Percentiles rank a stretch among this genome's conserved stretches.
These are phyloP conservation scores for Tetrapisispora nanseiensis DNA, from an alignment of 805 yeast genomes.

Conservation along the genomic window DNA sequence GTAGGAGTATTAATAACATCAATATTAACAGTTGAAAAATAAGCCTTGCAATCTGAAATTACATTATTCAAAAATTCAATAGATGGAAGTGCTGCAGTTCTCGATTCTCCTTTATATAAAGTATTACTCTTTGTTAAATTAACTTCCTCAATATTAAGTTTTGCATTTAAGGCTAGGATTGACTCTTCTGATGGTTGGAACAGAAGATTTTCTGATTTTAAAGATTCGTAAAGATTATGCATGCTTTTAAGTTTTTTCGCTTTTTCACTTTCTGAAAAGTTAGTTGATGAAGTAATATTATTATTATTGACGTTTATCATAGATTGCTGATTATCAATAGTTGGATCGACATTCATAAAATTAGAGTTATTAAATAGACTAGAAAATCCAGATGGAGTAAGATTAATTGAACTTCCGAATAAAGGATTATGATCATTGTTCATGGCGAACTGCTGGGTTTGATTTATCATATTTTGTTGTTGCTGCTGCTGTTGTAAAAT, in stretches of 20 bases:
- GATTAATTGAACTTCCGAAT: constrained; percentile 8
- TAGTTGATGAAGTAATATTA: constrained; percentile 7
- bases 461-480: constrained; percentile 11
- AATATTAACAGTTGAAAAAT: constrained; percentile 22
- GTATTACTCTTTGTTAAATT: constrained; percentile 2
- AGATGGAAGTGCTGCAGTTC: constrained; percentile 13
- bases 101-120: too few relatives aligned
- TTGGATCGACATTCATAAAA: constrained; percentile 4
- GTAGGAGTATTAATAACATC: constrained; percentile 23
- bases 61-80: constrained; percentile 17
- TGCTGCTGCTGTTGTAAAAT: constrained; percentile 19
- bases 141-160: constrained; percentile 10
- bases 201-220: constrained; percentile 18
- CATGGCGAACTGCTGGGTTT: constrained; percentile 4
- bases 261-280: constrained; percentile 13
- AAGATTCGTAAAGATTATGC: constrained; percentile 14
- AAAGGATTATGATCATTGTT: constrained; percentile 7
- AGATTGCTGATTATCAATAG: constrained; percentile 8
- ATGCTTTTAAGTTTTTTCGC: constrained; percentile 12
- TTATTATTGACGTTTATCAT: constrained; percentile 12
- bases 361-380: constrained; percentile 15
- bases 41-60: constrained; percentile 24
- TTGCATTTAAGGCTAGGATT: constrained; percentile 19
- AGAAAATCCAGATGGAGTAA: constrained; percentile 9
- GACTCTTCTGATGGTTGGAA: constrained; percentile 23